A percentile compares a stretch with the other conserved stretches of the same genome.
phyloP scores from a whole-genome alignment of 1,139 yeast species.

The Magnusiomyces suaveolens region DNA sequence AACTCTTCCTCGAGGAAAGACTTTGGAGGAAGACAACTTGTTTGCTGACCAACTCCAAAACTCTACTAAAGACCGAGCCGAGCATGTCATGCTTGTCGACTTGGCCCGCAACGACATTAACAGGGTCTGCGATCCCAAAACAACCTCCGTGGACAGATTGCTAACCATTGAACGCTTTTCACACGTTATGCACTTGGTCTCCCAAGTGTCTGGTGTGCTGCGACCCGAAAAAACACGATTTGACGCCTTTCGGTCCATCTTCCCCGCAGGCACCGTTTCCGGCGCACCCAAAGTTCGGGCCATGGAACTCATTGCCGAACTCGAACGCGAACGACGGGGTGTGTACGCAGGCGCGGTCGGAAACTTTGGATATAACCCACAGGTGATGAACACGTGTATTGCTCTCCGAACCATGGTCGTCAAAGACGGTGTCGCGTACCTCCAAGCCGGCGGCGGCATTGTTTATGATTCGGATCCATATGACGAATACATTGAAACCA shows the following conservation, averaged over 20 bases:
- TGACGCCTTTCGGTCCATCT: conserved; percentile 93
- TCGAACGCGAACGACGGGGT: conserved; percentile 88
- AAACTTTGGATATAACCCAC: conserved; percentile 90
- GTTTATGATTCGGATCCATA: conserved; percentile 90
- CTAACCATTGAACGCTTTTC: conserved; percentile 87
- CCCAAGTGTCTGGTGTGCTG: conserved; percentile 87
- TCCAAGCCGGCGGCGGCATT: conserved; percentile 98
- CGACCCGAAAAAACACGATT: conserved; percentile 78
- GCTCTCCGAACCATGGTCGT: conserved; percentile 94
- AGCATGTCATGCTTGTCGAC: conserved; percentile 96
- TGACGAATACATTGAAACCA: conserved; percentile 91
- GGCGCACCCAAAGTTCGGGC: conserved; percentile 98
- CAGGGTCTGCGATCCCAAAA: conserved; percentile 79
- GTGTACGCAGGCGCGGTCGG: conserved; percentile 99
- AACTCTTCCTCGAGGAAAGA: conserved; percentile 79
- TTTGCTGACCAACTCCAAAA: conserved; percentile 64
- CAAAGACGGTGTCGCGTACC: conserved; percentile 80
- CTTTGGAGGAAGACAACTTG: conserved; percentile 81
- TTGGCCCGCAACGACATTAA: conserved; percentile 92
- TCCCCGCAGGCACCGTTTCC: conserved; percentile 93
- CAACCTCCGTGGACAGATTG: conserved; percentile 79
- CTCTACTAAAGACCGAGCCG: conserved; percentile 90
- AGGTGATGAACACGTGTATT: conserved; percentile 92
- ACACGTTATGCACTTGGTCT: conserved; percentile 95
- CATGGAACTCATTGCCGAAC: conserved; percentile 84